phyloP scores from a whole-genome alignment of 495 filamentous ascomycete genomes.

The Talaromyces wortmannii region DNA sequence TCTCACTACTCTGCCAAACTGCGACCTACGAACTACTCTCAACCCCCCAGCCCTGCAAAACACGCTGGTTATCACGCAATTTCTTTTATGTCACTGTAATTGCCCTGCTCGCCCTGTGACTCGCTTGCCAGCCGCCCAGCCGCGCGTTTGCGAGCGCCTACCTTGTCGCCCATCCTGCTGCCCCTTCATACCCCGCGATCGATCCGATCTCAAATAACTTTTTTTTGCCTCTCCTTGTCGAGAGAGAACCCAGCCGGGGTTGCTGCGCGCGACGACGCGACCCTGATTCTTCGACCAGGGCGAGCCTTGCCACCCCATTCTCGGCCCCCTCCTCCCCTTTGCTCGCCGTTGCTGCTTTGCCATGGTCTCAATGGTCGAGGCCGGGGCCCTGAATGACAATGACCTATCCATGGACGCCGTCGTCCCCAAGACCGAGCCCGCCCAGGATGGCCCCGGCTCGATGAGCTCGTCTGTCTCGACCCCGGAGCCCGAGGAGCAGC shows the following conservation, averaged over 20 bases:
- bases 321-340: background rate
- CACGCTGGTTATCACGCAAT: constrained; percentile 19
- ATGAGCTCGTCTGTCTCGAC: constrained; percentile 43
- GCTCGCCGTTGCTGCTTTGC: constrained; percentile 3
- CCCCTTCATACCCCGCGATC: background rate
- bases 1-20: constrained; percentile 20
- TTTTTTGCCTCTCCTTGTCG: background rate
- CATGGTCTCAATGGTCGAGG: constrained; percentile 45
- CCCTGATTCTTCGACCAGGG: too few relatives aligned
- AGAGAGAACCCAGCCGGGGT: background rate
- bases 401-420: constrained; percentile 35
- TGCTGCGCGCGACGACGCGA: too few relatives aligned
- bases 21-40: constrained; percentile 20
- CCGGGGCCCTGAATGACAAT: constrained; percentile 26
- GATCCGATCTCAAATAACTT: background rate
- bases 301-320: too few relatives aligned
- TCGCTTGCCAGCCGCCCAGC: constrained; percentile 24
- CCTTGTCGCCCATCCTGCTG: constrained; percentile 7
- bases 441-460: constrained; percentile 35
- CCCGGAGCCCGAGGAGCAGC: constrained; percentile 52
- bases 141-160: constrained; percentile 40
- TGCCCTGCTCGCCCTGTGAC: background rate
- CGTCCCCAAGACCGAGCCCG: constrained; percentile 39
- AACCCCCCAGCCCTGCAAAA: background rate
- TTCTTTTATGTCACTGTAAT: constrained; percentile 41